Evolutionary conservation across 2,329 filamentous ascomycete genomes (phyloP).

Genomic region (Fusarium stilboides): DNA sequence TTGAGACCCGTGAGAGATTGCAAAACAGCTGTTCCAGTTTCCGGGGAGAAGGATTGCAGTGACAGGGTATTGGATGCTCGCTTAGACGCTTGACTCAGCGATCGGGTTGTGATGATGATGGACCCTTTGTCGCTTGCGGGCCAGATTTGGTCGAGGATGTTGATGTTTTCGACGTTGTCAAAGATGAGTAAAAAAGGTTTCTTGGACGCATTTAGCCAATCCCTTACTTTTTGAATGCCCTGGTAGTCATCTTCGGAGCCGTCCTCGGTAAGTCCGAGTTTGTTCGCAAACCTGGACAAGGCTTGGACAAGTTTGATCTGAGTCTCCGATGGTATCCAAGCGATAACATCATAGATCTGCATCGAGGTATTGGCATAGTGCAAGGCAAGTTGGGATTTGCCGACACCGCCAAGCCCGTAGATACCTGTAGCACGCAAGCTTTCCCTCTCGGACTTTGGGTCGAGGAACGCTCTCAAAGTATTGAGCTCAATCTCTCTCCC

Average conservation of each 20-base stretch:
- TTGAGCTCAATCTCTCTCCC: too few species aligned
- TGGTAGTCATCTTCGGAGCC: constrained; percentile 2
- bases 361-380: neutral
- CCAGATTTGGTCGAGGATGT: constrained; percentile 15
- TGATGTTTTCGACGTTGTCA: constrained; percentile 14
- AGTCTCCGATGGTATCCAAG: constrained; percentile 15
- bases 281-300: constrained; percentile 12
- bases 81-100: constrained; percentile 13
- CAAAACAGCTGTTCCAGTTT: too few species aligned
- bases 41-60: constrained; percentile 18
- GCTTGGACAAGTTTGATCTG: constrained; percentile 20
- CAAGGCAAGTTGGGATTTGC: too few species aligned
- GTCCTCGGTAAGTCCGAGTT: constrained; percentile 12
- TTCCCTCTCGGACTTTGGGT: too few species aligned
- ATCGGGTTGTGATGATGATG: constrained; percentile 19
- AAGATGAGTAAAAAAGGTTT: constrained; percentile 20
- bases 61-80: constrained; percentile 2
- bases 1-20: constrained; percentile 7
- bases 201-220: constrained; percentile 16
- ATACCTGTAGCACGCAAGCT: too few species aligned
- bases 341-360: constrained; percentile 18
- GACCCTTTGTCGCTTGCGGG: constrained; percentile 18
- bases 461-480: too few species aligned
- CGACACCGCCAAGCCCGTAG: too few species aligned
- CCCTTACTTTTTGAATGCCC: constrained; percentile 7